Evolutionary conservation across 768 basidiomycete genomes (phyloP), one percentile per base, ranked within the genome.

Genomic region (Pulveroboletus frians): DNA sequence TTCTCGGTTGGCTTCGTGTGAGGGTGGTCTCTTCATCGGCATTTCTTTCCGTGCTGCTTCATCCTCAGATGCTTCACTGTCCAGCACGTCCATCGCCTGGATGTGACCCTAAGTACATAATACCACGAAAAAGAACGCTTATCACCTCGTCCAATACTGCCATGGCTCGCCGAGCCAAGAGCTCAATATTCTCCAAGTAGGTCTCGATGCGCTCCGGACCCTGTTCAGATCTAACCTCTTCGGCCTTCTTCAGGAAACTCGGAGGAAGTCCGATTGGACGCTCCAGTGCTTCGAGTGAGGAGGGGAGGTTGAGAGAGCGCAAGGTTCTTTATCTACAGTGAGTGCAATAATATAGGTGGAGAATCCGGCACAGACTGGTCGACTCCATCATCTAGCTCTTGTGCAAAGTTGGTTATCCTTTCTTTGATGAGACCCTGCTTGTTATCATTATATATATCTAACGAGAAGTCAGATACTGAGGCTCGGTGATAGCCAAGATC

Each of bases 21-120:
- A 96, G 1, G 85, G 81, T 1, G 71, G 70, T 30, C 92, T 76
- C 47, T 72, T 66, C 49, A 78, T 57, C 39, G 68, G 55, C 1
- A 65, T 68, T 20, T 77, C 76, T 53, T 76, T 75, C 14, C 84
- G 80, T 27, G 80, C 71, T 10, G 78, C 74, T 63, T 91, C 89
- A 56, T 92, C 89, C 61, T 91, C 88, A 13, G 85, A 86, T 14
- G 87, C 88, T 67, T 96, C 94, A 38, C 79, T 81, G 57, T 95
- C 92, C n/a, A 99, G 70, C 18, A 94, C 81, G 58, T 92, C 92
- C 73, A 92, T 77, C 0, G 91, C 83, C 93, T 96, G 54, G 17
- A 37, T 14, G 34, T 21, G 30, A 41, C 14, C 37, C 30, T 52
- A n/a, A 49, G 32, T 37, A 34, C 1, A 13, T 14, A 23, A 27